Evolutionary conservation across 257 asterid genomes (phyloP).

Genomic region (Buddleja alternifolia): DNA sequence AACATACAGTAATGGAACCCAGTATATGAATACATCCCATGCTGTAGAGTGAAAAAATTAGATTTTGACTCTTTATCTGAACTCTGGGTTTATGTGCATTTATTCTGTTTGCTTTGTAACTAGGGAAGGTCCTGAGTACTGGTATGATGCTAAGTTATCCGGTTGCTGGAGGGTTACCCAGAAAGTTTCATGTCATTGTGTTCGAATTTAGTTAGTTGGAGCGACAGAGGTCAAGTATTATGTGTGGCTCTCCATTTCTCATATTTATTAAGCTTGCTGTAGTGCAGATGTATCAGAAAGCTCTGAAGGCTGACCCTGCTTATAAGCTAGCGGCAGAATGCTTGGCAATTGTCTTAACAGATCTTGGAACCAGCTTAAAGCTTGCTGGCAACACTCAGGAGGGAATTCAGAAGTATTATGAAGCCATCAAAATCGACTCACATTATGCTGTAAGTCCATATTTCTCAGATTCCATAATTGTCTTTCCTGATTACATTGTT

Average conservation of each 20-base stretch:
- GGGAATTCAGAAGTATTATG: conserved; percentile 94
- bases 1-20: background rate
- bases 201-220: conserved; percentile 9
- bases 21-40: background rate
- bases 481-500: conserved; percentile 20
- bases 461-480: conserved; percentile 24
- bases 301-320: conserved; percentile 78
- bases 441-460: conserved; percentile 83
- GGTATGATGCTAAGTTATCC: conserved; percentile 15
- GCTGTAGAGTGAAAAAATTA: conserved; percentile 10
- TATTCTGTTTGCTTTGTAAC: background rate
- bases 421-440: conserved; percentile 86
- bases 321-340: conserved; percentile 94
- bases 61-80: background rate
- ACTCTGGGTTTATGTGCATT: background rate
- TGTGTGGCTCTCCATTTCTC: conserved; percentile 20
- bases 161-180: background rate
- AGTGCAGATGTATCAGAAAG: conserved; percentile 94
- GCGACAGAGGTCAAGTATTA: conserved; percentile 4
- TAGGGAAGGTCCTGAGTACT: conserved; percentile 27
- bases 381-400: conserved; percentile 97
- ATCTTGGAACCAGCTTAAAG: conserved; percentile 97
- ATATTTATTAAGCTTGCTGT: conserved; percentile 19
- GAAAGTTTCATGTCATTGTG: conserved; percentile 3
- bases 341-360: conserved; percentile 92